phyloP scores from a whole-genome alignment of 805 yeast species.

The Lachancea meyersii region DNA sequence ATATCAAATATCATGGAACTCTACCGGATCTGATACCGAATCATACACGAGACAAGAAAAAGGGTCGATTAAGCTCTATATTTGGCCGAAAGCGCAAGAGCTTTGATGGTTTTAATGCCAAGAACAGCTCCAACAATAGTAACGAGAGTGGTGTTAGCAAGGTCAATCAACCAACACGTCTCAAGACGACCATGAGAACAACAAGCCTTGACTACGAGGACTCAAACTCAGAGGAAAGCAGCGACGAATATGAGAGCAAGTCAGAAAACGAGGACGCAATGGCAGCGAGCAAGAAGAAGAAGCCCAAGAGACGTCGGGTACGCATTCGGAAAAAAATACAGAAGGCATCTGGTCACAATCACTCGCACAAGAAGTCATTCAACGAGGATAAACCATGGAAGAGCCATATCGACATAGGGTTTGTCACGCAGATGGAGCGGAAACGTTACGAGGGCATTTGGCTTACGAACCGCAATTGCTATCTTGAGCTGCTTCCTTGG shows the following conservation, averaged over 20 bases:
- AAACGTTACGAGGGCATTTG: constrained; percentile 91
- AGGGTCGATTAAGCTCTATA: constrained; percentile 13
- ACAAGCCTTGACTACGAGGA: constrained; percentile 9
- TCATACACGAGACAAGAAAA: constrained; percentile 18
- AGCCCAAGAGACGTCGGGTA: constrained; percentile 4
- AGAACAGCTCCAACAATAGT: not conserved
- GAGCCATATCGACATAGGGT: constrained; percentile 56
- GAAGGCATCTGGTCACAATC: constrained; percentile 7
- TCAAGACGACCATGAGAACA: constrained; percentile 28
- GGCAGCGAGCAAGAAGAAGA: constrained; percentile 4
- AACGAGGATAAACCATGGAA: constrained; percentile 95
- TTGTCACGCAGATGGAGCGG: constrained; percentile 57
- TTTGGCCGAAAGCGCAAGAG: constrained; percentile 2
- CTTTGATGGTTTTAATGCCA: not conserved
- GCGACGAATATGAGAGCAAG: constrained; percentile 9
- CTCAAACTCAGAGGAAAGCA: constrained; percentile 5
- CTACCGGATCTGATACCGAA: constrained; percentile 25
- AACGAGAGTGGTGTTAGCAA: not conserved
- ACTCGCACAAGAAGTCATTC: constrained; percentile 38
- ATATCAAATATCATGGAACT: constrained; percentile 22
- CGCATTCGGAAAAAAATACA: constrained; percentile 6
- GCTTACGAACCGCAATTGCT: constrained; percentile 78
- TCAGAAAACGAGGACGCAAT: constrained; percentile 3
- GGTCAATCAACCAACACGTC: constrained; percentile 9
- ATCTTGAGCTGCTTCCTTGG: constrained; percentile 38